Percentiles rank a stretch among this genome's conserved stretches.
phyloP scores from a whole-genome alignment of 345 rosid genomes.

The Citrus sp. region DNA sequence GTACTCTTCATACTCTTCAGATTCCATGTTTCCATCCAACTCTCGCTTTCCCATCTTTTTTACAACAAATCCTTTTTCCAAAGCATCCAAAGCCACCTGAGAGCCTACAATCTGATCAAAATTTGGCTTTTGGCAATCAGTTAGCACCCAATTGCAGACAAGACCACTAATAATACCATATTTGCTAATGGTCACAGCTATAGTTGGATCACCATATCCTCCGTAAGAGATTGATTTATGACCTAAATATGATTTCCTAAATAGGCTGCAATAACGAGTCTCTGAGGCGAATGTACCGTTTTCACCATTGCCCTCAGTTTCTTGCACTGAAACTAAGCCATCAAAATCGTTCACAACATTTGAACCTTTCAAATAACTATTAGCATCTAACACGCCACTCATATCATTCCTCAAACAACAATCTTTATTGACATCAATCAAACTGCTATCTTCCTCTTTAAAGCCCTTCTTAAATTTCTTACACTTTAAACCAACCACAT shows the following conservation, averaged over 20 bases:
- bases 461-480: conserved; percentile 10
- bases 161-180: conserved; percentile 39
- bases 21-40: conserved; percentile 13
- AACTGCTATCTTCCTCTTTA: conserved; percentile 11
- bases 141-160: conserved; percentile 26
- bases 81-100: conserved; percentile 30
- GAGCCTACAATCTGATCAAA: conserved; percentile 46
- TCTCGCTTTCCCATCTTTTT: conserved; percentile 33
- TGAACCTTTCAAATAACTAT: neutral
- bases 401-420: conserved; percentile 5
- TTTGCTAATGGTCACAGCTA: conserved; percentile 34
- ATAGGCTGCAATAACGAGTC: neutral
- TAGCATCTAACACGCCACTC: neutral
- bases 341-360: neutral
- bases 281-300: neutral
- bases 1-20: conserved; percentile 54
- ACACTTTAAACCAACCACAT: conserved; percentile 1
- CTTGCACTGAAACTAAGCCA: conserved; percentile 2
- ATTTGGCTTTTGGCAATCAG: conserved; percentile 7
- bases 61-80: conserved; percentile 64
- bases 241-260: neutral
- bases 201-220: conserved; percentile 16
- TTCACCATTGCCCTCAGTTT: neutral
- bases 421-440: conserved; percentile 11
- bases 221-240: neutral